These are phyloP conservation scores for Helotiales sp. DNA, from an alignment of 2,329 filamentous ascomycete genomes.

Conservation along the genomic window DNA sequence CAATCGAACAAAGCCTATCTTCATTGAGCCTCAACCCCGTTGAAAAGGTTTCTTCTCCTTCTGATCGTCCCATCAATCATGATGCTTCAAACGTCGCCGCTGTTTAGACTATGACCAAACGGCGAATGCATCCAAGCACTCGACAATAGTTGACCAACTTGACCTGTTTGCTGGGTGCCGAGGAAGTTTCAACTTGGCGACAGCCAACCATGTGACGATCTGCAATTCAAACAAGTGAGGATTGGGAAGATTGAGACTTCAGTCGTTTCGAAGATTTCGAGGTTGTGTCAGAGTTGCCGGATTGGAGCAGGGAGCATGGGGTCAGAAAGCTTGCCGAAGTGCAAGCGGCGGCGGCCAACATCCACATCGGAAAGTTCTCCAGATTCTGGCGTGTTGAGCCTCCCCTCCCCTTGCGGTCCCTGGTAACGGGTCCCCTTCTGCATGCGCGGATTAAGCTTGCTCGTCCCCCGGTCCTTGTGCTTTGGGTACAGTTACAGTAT, in stretches of 20 bases:
- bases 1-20: background rate
- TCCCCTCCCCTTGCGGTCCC: background rate
- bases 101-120: slow-evolving; percentile 8
- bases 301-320: background rate
- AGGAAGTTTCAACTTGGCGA: background rate
- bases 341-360: background rate
- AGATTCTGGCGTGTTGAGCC: background rate
- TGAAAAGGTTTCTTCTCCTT: background rate
- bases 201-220: background rate
- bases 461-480: too few species aligned
- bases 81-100: slow-evolving; percentile 1
- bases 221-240: background rate
- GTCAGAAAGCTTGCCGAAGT: background rate
- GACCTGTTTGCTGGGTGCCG: background rate
- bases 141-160: slow-evolving; percentile 3
- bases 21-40: background rate
- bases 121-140: slow-evolving; percentile 4
- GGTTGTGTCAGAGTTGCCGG: slow-evolving; percentile 1
- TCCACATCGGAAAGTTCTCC: background rate
- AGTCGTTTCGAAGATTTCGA: slow-evolving; percentile 1
- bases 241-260: slow-evolving; percentile 1
- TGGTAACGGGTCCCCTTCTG: background rate
- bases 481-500: too few species aligned
- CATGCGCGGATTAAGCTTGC: background rate
- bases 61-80: slow-evolving; percentile 2